Base-by-base conservation (phyloP, 345 rosid genomes). In the Euphorbia peplus region DNA sequence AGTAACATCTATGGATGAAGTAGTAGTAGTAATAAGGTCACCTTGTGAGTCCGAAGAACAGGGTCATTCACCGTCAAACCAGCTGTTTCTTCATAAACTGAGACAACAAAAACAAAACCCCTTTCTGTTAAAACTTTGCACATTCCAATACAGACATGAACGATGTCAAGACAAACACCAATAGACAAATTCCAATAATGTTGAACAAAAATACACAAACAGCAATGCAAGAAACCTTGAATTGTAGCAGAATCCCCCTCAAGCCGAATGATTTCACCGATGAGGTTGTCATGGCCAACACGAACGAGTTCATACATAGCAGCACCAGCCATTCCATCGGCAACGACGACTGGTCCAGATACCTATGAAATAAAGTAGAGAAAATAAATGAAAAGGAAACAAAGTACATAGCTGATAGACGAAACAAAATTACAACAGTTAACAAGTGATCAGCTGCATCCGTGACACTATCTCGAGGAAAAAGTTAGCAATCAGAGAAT, bases 241-340 rank as follows among this genome's bases (percentile, higher is more conserved):
- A 95, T 90, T 14, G 98, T 95, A 1, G 99, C 99, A 65, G 99
- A 95, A 79, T 95, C 86, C 82, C 99, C 99, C 85, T 95, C 99
- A 80, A 95, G 80, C 58, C 99, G 87, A 60, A 95, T 95, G 71
- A 95, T 95, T 80, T 95, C 99, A 68, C 99, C 99, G 30, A 95
- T 95, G 71, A 92, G 78, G 28, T 90, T 88, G 82, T 95, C 98
- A 80, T 95, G 87, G 1, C 99, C 99, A 29, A 95, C 99, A 72
- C 99, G 99, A 66, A 95, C 99, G 52, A 95, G 81, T 78, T 95
- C 99, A 67, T 95, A 92, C 99, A 95, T 95, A 61, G 99, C 99
- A 70, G 99, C 99, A 66, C 99, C 99, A 22, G 87, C 96, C 99
- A 95, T 95, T 75, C 99, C 99, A 83, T 95, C 99, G 1, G 99